Evolutionary conservation across 2,329 filamentous ascomycete genomes (phyloP), one percentile per base, ranked within the genome.

Genomic region (Metarhizium humberi): DNA sequence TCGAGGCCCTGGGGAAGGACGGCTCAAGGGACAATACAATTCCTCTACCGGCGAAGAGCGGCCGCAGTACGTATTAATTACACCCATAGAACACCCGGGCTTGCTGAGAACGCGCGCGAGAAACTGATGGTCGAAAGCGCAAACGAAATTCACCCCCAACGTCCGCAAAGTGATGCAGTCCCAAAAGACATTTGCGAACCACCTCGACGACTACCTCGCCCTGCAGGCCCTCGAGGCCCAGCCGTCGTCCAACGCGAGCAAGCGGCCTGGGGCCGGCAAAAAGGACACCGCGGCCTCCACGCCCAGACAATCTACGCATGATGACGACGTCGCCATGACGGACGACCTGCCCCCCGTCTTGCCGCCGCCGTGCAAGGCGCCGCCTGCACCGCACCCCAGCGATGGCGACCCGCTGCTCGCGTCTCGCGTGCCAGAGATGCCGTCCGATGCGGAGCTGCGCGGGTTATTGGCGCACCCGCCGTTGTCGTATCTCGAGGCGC

Each of bases 1-100:
- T 97, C 50, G 86, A 89, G 58, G 86, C 88, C 45, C 78, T 99
- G 40, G 89, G 95, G 66, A 82, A 84, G 53, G 94, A 97, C 67
- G 89, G 87, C 60, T 80, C 86, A 64, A 77, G 80, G 57, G 88
- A 92, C 61, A 82, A 82, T 2, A 75, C 79, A n/a, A 90, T 95
- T 52, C 76, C 86, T 0, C 75, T 92, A 3, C 84, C 85, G 0
- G 71, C 78, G 3, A 82, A 80, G 66, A 71, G 78, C 18, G 71
- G 71, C 18, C 67, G 71, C 65, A 65, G 73, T 75, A 64, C 36
- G 71, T 60, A 34, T 13, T 7, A 32, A 43, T 6, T 1, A 14
- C 16, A 25, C 25, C 25, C 25, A 25, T 16, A 3, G 18, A 6
- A 3, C 36, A 25, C 18, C 10, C 11, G 13, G 10, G 25, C 3